These are phyloP conservation scores for Phaeophleospora eucalypticola DNA, from an alignment of 2,329 filamentous ascomycete species.

Conservation along the genomic window DNA sequence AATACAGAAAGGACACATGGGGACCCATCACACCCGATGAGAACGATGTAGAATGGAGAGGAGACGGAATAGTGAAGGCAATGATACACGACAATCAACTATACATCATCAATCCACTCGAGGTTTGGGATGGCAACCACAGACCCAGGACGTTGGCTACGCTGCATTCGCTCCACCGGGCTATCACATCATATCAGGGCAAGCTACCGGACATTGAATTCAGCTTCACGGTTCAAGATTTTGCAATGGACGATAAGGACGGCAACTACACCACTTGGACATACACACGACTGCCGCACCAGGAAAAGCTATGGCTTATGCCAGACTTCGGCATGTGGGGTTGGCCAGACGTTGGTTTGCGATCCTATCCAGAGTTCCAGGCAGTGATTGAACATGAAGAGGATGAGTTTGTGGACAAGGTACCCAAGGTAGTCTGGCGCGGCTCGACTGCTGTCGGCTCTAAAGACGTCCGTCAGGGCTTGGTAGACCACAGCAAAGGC, in stretches of 20 bases:
- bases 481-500: conserved; percentile 28
- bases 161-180: conserved; percentile 45
- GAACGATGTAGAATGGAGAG: conserved; percentile 21
- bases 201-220: conserved; percentile 44
- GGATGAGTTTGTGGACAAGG: conserved; percentile 21
- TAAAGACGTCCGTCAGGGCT: conserved; percentile 27
- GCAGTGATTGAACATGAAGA: conserved; percentile 21
- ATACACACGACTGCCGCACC: conserved; percentile 24
- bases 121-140: conserved; percentile 24
- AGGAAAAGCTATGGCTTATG: conserved; percentile 47
- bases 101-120: conserved; percentile 24
- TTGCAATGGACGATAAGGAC: conserved; percentile 14
- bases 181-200: conserved; percentile 36
- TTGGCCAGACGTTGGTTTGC: conserved; percentile 45
- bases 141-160: conserved; percentile 33
- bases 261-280: conserved; percentile 26
- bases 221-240: conserved; percentile 46
- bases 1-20: conserved; percentile 19
- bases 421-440: conserved; percentile 29
- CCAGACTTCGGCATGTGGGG: conserved; percentile 50
- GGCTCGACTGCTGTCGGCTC: conserved; percentile 27
- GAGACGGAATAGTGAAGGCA: conserved; percentile 24
- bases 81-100: conserved; percentile 31
- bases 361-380: conserved; percentile 16
- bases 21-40: conserved; percentile 22